These are phyloP conservation scores for Pythium periplocum DNA, from an alignment of 352 stramenopile species.

Conservation along the genomic window DNA sequence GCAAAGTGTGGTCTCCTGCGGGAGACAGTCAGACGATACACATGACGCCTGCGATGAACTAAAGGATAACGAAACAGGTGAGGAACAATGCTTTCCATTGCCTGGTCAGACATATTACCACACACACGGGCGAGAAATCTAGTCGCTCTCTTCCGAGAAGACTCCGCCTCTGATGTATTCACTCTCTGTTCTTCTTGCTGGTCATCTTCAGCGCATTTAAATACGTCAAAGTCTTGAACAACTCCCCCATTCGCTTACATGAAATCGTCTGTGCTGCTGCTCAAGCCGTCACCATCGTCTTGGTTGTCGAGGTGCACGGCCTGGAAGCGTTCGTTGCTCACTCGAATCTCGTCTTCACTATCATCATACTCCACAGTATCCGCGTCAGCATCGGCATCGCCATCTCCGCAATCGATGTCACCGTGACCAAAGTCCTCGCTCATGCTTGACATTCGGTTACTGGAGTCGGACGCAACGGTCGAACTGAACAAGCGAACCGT, in stretches of 20 bases:
- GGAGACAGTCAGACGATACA: too few relatives aligned
- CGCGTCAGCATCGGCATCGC: slow-evolving; percentile 53
- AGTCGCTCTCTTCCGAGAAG: too few relatives aligned
- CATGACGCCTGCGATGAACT: too few relatives aligned
- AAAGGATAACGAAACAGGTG: too few relatives aligned
- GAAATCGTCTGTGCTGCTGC: slow-evolving; percentile 68
- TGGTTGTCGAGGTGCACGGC: slow-evolving; percentile 84
- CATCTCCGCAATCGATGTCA: slow-evolving; percentile 23
- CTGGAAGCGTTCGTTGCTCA: slow-evolving; percentile 88
- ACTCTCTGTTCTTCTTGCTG: not conserved
- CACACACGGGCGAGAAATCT: too few relatives aligned
- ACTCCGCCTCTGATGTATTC: not conserved
- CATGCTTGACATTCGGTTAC: slow-evolving; percentile 7
- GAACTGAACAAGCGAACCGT: slow-evolving; percentile 69
- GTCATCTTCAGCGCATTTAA: slow-evolving; percentile 3
- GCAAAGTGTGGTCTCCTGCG: too few relatives aligned
- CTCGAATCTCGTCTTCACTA: slow-evolving; percentile 86
- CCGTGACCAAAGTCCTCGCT: slow-evolving; percentile 20
- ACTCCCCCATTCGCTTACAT: slow-evolving; percentile 31
- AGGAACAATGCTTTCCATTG: too few relatives aligned
- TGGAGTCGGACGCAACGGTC: slow-evolving; percentile 23
- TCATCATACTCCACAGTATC: slow-evolving; percentile 88
- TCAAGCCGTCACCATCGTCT: slow-evolving; percentile 45
- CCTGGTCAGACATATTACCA: too few relatives aligned
- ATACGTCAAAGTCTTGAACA: not conserved